Evolutionary conservation across 148 eudicot species (phyloP), one percentile per base, ranked within the genome.

Genomic region (Chenopodium formosanum): DNA sequence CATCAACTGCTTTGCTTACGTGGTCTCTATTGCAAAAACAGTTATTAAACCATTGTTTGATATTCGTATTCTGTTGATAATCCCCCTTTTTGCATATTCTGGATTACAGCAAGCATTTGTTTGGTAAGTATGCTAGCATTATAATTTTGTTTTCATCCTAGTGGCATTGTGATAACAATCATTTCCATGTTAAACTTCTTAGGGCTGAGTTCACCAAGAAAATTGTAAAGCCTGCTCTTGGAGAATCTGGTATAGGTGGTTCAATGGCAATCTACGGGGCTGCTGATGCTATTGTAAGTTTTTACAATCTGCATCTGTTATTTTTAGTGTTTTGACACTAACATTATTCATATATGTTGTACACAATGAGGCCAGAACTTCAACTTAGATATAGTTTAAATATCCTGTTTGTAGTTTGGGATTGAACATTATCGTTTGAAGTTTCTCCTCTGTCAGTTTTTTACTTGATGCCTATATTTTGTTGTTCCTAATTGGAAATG

Each of bases 41-140:
- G 86, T 91, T 19, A 72, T 91, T 47, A 87, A 84, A 62, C 95
- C 94, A 53, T 88, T 94, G 76, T 81, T 76, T 14, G 94, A 96
- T 88, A 72, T 70, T 79, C 89, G 99, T 52, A 87, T 94, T 87
- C 91, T 96, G 53, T 86, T 96, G 82, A 87, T 91, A 78, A 89
- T 96, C 78, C 99, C 99, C 37, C 93, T 96, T 69, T 90, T 96
- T 84, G 98, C 95, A 60, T 96, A 94, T 87, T 96, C 99, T 40
- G 99, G 99, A 86, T 85, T 96, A 79, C 99, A 96, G 83, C 99
- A 96, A 86, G 98, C 97, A 86, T 96, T 94, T 92, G 98, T 96
- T 22, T 94, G 97, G 99, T 96, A 89, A 92, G 67, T 32, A 63
- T 60, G 63, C 71, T 75, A 11, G 64, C 32, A 19, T 75, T 73